Base-by-base conservation (phyloP, 2,329 filamentous ascomycete genomes). In the Penicillium sp. region DNA sequence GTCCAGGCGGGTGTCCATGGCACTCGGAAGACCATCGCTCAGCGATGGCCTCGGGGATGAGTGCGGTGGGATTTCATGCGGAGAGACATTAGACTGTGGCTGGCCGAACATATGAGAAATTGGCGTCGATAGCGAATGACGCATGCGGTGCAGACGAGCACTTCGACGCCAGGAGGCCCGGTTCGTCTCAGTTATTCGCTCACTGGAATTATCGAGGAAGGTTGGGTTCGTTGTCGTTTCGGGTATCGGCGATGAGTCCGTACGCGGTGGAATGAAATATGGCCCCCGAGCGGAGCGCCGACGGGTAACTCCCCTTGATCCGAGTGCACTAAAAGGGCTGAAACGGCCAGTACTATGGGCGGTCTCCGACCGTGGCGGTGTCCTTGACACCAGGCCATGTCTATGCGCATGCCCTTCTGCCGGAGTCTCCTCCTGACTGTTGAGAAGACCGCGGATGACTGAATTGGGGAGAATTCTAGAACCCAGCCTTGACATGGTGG, bases 391-490 rank as follows among this genome's bases (percentile, higher is more conserved):
- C 11, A 70, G 51, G 13, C 70, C 68, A 48, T 66, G 62, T 19
- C 71, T 64, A 51, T 71, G 64, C 23, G 70, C 68, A 36, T 63
- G 65, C 4, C 69, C 70, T 49, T 73, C 70, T 11, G 63, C 69
- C 2, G 61, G 60, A 6, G 70, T 71, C 47, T 72, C 70, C 44
- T 72, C 69, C 45, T 70, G 65, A 41, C 69, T 72, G 42, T 56
- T 71, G 7, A 71, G 57, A 19, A 72, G 56, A 4, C 65, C 66
- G 39, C 69, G 63, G 17, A 67, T 67, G 11, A 71, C 67, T 9
- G 67, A 67, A 41, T 71, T 69, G 23, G 72, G 71, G n/a, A 74
- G 49, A 18, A 75, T 62, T 43, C 70, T 63, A 14, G 71, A 72
- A 10, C 71, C 69, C 29, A 75, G 54, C 26, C 72, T 60, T 36